phyloP scores from a whole-genome alignment of 2,329 filamentous ascomycete species.

The Pseudodiploospora longispora region DNA sequence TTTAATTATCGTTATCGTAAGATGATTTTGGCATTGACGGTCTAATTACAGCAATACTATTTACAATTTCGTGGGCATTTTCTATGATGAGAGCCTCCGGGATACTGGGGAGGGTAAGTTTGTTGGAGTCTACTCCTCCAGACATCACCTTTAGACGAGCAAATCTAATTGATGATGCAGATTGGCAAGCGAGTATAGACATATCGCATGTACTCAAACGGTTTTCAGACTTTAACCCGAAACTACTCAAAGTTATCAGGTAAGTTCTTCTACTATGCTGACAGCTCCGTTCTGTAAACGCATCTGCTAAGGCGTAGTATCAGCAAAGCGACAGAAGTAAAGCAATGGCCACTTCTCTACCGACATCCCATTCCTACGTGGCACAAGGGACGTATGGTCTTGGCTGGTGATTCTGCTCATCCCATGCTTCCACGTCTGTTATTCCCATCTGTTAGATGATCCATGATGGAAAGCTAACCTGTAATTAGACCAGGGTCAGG shows the following conservation, averaged over 20 bases:
- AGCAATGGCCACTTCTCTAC: conserved; percentile 28
- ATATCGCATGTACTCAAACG: conserved; percentile 18
- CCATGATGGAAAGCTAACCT: neutral
- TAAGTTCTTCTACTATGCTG: conserved; percentile 7
- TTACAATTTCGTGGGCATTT: conserved; percentile 27
- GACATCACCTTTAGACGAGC: neutral
- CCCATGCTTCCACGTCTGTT: conserved; percentile 29
- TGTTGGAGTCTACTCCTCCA: neutral
- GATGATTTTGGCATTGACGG: neutral
- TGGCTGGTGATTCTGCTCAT: conserved; percentile 30
- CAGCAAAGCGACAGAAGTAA: conserved; percentile 27
- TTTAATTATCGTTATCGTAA: neutral
- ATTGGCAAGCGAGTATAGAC: conserved; percentile 24
- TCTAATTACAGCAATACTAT: conserved; percentile 18
- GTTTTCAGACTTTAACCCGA: conserved; percentile 21
- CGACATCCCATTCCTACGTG: conserved; percentile 24
- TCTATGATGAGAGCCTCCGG: conserved; percentile 16
- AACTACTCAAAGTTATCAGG: conserved; percentile 19
- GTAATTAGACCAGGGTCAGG: conserved; percentile 29
- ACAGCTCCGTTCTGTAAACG: neutral
- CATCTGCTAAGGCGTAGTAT: neutral
- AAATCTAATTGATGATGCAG: conserved; percentile 9
- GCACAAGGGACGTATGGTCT: conserved; percentile 21
- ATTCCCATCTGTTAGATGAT: neutral
- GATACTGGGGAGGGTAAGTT: neutral